Percentiles rank a stretch among this genome's conserved stretches.
Evolutionary conservation across 768 basidiomycete genomes (phyloP).

Genomic region (Trametopsis cervina): DNA sequence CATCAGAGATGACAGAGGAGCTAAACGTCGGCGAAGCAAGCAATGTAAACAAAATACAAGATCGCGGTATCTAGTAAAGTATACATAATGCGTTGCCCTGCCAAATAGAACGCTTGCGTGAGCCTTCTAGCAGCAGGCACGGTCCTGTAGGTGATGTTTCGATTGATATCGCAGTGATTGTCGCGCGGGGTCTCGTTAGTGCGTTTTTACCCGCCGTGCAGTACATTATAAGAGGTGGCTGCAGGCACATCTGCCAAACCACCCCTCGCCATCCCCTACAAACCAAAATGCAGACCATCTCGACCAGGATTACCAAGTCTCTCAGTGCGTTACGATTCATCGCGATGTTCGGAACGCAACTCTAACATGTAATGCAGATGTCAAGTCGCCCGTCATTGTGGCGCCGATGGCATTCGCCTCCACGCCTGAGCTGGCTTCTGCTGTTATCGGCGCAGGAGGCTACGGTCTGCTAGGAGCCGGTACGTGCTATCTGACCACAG

Average conservation of each 20-base stretch:
- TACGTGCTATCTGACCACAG: slow-evolving; percentile 24
- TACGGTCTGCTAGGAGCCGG: slow-evolving; percentile 72
- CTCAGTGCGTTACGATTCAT: slow-evolving; percentile 33
- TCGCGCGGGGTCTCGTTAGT: no score
- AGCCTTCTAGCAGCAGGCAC: not conserved
- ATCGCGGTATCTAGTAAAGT: no score
- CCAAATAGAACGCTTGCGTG: no score
- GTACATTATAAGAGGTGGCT: not conserved
- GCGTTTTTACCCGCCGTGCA: not conserved
- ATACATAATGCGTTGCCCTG: no score
- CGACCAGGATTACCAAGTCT: slow-evolving; percentile 41
- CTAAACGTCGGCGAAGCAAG: no score
- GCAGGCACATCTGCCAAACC: not conserved
- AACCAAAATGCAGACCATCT: slow-evolving; percentile 21
- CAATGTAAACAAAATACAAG: no score
- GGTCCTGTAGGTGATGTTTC: not conserved
- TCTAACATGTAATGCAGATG: slow-evolving; percentile 29
- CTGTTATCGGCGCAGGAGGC: slow-evolving; percentile 61
- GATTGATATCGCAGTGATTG: not conserved
- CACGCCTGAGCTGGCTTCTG: slow-evolving; percentile 37
- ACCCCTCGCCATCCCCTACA: not conserved
- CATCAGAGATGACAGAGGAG: no score
- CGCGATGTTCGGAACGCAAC: not conserved
- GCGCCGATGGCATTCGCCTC: slow-evolving; percentile 71
- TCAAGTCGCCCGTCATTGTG: slow-evolving; percentile 51